Percentiles rank a stretch among this genome's conserved stretches.
phyloP scores from a whole-genome alignment of 2,329 filamentous ascomycete species.

The Alternaria hordeiaustralica region DNA sequence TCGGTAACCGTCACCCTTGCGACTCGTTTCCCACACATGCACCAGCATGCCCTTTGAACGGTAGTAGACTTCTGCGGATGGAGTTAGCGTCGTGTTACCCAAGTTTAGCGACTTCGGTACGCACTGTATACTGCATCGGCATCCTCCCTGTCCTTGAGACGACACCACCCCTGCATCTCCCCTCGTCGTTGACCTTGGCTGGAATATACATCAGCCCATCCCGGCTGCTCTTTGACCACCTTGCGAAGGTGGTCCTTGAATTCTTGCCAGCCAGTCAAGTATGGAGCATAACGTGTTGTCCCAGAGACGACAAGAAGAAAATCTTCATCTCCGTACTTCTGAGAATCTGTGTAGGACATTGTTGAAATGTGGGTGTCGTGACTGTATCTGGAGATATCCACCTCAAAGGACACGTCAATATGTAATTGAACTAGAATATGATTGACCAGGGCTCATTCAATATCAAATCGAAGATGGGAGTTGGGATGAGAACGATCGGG shows the following conservation, averaged over 20 bases:
- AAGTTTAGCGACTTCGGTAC: conserved; percentile 3
- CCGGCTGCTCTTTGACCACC: conserved; percentile 44
- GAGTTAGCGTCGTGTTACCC: conserved; percentile 3
- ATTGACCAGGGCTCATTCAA: neutral
- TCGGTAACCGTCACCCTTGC: conserved; percentile 32
- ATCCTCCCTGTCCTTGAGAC: conserved; percentile 43
- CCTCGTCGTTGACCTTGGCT: conserved; percentile 34
- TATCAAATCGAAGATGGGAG: neutral
- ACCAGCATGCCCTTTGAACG: conserved; percentile 33
- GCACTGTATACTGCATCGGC: conserved; percentile 44
- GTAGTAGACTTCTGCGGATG: conserved; percentile 26
- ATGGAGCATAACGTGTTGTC: conserved; percentile 31
- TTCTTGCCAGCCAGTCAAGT: conserved; percentile 43
- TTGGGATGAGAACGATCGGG: neutral
- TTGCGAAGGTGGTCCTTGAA: conserved; percentile 48
- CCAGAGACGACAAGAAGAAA: conserved; percentile 42
- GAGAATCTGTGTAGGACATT: conserved; percentile 20
- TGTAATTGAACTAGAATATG: neutral
- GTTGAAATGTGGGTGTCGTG: neutral
- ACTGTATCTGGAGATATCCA: neutral
- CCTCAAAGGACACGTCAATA: no score
- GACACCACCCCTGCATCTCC: conserved; percentile 46
- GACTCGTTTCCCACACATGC: conserved; percentile 43
- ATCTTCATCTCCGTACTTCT: conserved; percentile 32
- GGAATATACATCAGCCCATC: conserved; percentile 44